These are phyloP conservation scores for Debaryomyces sp. DNA, from an alignment of 1,139 yeast species.

Conservation along the genomic window DNA sequence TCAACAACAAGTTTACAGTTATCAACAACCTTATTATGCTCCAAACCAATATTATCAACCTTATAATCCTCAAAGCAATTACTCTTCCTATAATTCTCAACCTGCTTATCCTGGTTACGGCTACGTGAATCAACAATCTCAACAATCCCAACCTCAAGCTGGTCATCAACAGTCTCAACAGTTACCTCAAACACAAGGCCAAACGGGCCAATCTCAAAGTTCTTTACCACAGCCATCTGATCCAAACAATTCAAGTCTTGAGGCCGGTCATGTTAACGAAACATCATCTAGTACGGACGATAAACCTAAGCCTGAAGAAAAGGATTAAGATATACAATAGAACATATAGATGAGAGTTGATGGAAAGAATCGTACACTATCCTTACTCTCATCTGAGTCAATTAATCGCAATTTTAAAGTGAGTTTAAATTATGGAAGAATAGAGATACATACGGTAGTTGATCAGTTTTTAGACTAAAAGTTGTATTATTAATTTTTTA, in stretches of 20 bases:
- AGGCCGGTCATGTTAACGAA: neutral
- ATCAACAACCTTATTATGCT: constrained; percentile 27
- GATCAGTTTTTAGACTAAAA: constrained; percentile 1
- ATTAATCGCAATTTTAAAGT: neutral
- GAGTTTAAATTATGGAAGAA: neutral
- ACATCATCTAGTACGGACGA: neutral
- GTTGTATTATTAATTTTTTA: constrained; percentile 1
- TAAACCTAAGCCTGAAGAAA: constrained; percentile 5
- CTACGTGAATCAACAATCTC: constrained; percentile 18
- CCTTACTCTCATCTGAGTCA: neutral
- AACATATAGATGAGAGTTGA: neutral
- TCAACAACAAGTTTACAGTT: constrained; percentile 18
- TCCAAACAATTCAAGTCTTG: constrained; percentile 4
- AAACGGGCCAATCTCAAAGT: constrained; percentile 3
- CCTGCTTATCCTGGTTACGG: constrained; percentile 25
- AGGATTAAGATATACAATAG: neutral
- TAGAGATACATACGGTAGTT: neutral
- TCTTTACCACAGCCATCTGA: constrained; percentile 9
- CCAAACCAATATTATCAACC: constrained; percentile 27
- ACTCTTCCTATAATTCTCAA: constrained; percentile 24
- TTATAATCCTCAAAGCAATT: constrained; percentile 22
- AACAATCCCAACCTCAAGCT: constrained; percentile 8
- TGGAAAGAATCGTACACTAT: neutral
- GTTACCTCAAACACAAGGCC: constrained; percentile 12
- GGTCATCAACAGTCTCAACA: constrained; percentile 15